Evolutionary conservation across 2,329 filamentous ascomycete genomes (phyloP), one percentile per base, ranked within the genome.

Genomic region (Leptographium lundbergii): DNA sequence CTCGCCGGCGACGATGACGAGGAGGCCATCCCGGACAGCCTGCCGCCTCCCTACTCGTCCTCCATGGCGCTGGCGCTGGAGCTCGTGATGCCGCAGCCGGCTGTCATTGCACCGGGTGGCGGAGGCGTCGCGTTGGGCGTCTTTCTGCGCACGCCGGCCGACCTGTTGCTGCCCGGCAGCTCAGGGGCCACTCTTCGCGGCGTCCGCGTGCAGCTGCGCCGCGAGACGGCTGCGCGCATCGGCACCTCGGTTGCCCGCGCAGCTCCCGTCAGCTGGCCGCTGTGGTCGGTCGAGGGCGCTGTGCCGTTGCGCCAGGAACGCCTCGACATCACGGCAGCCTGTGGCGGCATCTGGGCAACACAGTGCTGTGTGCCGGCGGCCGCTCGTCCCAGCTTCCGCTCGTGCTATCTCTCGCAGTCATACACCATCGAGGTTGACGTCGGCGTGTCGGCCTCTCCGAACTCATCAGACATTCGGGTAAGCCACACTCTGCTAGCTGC

Each of bases 21-120:
- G 0, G 45, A 48, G 5, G 17, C 29, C 22, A 11, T 42, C 7
- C 53, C 57, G 0, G 57, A 39, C 32, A 54, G 54, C 39, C 57
- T 59, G 36, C 60, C 60, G 25, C 60, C 60, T 11, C 54, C 60
- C 17, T 61, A 61, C 57, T 57, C 60, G 32, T 57, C 60, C 6
- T 48, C 60, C 53, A 56, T 61, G 42, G 36, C 42, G 17, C 60
- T 59, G 17, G 60, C 42, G 11, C 60, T 61, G 10, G 60, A 59
- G 22, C 54, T 57, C 19, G 57, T 57, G 13, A 54, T 61, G 60
- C 57, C 59, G 13, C 36, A 59, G 24, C 59, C 54, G 24, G 54
- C 60, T 4, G 39, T 57, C 24, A 42, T 61, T 10, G 48, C 11
- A 48, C 60, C 24, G 19, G 57, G 36, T 29, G 25, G 27, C 32